Evolutionary conservation across 2,329 filamentous ascomycete species (phyloP).

Genomic region (Aureobasidium leucospermi): DNA sequence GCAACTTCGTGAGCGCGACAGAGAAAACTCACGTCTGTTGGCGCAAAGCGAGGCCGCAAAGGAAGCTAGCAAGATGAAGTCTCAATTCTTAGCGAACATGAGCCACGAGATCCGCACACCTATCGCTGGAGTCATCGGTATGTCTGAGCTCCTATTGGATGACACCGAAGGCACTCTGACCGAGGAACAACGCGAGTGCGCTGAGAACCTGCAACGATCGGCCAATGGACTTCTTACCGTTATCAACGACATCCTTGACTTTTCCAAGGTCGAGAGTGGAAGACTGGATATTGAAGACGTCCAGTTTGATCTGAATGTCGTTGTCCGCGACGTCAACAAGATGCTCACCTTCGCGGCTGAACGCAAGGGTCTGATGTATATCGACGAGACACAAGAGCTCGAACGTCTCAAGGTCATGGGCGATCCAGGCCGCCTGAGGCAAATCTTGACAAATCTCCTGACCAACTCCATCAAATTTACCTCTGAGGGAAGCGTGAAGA

Average conservation of each 20-base stretch:
- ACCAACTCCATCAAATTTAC: constrained; percentile 75
- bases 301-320: constrained; percentile 66
- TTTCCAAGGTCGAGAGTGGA: constrained; percentile 78
- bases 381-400: constrained; percentile 56
- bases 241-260: constrained; percentile 87
- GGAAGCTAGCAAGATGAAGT: constrained; percentile 73
- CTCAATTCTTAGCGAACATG: constrained; percentile 66
- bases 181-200: constrained; percentile 65
- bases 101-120: constrained; percentile 41
- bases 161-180: constrained; percentile 48
- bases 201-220: constrained; percentile 71
- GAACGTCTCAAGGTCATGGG: constrained; percentile 70
- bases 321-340: constrained; percentile 72
- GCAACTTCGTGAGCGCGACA: constrained; percentile 54
- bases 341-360: constrained; percentile 83
- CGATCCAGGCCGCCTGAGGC: constrained; percentile 74
- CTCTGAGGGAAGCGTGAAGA: constrained; percentile 58
- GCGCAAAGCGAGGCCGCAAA: constrained; percentile 73
- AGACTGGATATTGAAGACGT: constrained; percentile 72
- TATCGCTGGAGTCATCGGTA: constrained; percentile 73
- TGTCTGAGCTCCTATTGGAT: constrained; percentile 67
- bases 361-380: constrained; percentile 68
- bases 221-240: constrained; percentile 77
- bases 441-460: constrained; percentile 73
- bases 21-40: constrained; percentile 60